Conservation (phyloP, 192 early-diverging fungal genomes). For the Entomortierella beljakovae region DNA sequence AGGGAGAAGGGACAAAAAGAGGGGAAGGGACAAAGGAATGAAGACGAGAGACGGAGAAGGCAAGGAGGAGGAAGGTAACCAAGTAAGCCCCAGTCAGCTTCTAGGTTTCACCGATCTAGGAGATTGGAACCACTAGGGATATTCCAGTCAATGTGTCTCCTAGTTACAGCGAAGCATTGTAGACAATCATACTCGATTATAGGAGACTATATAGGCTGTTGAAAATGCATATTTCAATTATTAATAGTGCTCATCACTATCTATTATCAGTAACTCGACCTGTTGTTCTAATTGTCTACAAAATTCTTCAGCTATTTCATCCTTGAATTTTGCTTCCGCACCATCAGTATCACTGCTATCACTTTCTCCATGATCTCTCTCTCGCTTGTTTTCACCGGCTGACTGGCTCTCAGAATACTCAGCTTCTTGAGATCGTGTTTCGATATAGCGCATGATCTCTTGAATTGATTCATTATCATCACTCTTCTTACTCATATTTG, state of each 20-base stretch:
- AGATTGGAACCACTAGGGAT: too few relatives aligned
- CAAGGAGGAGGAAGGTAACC: too few relatives aligned
- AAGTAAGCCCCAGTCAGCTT: too few relatives aligned
- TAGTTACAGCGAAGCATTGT: too few relatives aligned
- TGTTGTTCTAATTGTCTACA: conserved; percentile 32
- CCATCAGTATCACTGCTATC: neutral
- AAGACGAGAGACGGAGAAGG: too few relatives aligned
- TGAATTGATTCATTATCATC: neutral
- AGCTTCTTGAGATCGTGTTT: neutral
- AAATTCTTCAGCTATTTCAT: conserved; percentile 23
- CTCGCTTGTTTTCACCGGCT: neutral
- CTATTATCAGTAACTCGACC: conserved; percentile 26
- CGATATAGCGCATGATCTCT: neutral
- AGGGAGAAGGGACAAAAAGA: too few relatives aligned
- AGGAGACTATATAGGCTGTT: too few relatives aligned
- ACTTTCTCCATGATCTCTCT: neutral
- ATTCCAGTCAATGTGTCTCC: too few relatives aligned
- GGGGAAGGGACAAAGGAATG: too few relatives aligned
- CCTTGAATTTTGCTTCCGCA: neutral
- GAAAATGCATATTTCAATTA: too few relatives aligned
- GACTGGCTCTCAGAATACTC: neutral
- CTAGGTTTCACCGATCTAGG: too few relatives aligned
- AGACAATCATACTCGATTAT: too few relatives aligned
- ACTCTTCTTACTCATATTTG: neutral
- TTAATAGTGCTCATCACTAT: conserved; percentile 8